Base-by-base conservation (phyloP, 768 basidiomycete species). In the Mycena kentingensis region DNA sequence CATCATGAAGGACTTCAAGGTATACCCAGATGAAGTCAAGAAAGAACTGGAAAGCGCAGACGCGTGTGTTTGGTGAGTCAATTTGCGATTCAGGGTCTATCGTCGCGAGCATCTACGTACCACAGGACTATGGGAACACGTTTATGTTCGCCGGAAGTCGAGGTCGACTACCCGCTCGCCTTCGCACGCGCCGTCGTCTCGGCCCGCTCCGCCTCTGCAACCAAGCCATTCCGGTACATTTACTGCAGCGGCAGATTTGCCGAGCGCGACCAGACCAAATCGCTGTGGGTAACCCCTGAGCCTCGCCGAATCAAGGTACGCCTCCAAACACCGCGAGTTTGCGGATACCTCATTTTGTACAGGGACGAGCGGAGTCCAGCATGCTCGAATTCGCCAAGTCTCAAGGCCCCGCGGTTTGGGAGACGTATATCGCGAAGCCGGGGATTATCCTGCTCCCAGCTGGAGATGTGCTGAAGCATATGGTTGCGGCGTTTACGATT, bases 1-100 rank as follows among this genome's bases (percentile, higher is more conserved):
- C 16, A 24, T 55, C 32, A 55, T 55, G 53, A 55, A 49, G 27
- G 53, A 55, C 34, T 55, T 49, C 49, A 49, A 35, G 12, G 25
- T 32, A 5, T 55, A 55, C 18, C 13, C 47, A 5, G 26, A 35
- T 4, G 34, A 49, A 3, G 35, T 37, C 2, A 18, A 31, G 5
- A 22, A 31, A 15, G 35, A 50, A 13, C 16, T 55, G 4, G 42
- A 41, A 27, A 41, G 48, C 29, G 53, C 53, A 3, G 47, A 55
- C 16, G 53, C 41, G 15, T 55, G 53, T 42, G 44, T 55, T 29
- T 55, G 53, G 53, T 53, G 24, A 16, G 42, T 42, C 25, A 19
- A 5, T 24, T n/a, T 25, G 8, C 25, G 18, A n/a, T 22, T 25
- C 18, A 31, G 19, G 19, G 27, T n/a, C 22, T 21, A 21, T n/a